A percentile compares a stretch with the other conserved stretches of the same genome.
Evolutionary conservation across 1,284 basidiomycete species (phyloP).

Genomic region (Pseudozyma pruni): DNA sequence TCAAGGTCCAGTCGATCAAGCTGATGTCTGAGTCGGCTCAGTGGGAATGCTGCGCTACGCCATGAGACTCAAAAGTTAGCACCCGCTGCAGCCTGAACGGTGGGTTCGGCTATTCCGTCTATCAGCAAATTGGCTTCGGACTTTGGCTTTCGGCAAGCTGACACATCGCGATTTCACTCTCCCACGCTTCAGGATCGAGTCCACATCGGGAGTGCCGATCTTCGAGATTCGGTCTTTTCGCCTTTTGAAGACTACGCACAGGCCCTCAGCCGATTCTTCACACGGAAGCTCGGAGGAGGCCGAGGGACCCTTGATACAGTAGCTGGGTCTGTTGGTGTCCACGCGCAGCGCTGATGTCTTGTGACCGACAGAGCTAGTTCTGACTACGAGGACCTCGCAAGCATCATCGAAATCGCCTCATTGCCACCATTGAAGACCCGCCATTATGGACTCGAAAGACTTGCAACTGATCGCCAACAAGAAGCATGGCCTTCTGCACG

Average conservation of each 20-base stretch:
- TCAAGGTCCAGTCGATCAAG: too few species aligned
- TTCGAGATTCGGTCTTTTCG: neutral
- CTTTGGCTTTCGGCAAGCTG: slow-evolving; percentile 3
- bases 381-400: neutral
- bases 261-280: neutral
- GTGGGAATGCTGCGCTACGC: too few species aligned
- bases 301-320: neutral
- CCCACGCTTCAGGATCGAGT: neutral
- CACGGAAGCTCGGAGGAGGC: slow-evolving; percentile 31
- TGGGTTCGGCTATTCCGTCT: slow-evolving; percentile 5
- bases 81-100: too few species aligned
- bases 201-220: too few species aligned
- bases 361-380: slow-evolving; percentile 3
- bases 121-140: too few species aligned
- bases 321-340: neutral
- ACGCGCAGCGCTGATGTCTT: slow-evolving; percentile 13
- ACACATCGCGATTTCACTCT: slow-evolving; percentile 14
- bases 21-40: too few species aligned
- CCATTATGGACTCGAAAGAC: slow-evolving; percentile 37
- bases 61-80: too few species aligned
- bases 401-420: neutral
- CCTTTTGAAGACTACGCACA: neutral
- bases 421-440: too few species aligned
- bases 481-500: slow-evolving; percentile 49
- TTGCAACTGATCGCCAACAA: slow-evolving; percentile 39